Evolutionary conservation across 2,329 filamentous ascomycete species (phyloP), one percentile per base, ranked within the genome.

Genomic region (Phyllosticta citribraziliensis): DNA sequence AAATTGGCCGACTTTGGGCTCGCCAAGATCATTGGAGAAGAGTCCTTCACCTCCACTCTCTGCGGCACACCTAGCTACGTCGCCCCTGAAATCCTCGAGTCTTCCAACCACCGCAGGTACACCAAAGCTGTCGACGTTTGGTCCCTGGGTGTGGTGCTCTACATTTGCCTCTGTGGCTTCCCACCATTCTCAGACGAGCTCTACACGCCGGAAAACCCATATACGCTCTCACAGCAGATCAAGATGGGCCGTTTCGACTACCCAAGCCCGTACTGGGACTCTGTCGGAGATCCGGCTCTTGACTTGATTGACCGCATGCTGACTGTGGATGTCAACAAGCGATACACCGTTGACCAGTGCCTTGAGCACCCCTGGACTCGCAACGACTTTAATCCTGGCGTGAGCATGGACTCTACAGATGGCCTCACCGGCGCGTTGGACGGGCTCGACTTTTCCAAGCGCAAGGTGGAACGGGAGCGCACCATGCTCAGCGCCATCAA

Each of bases 41-140:
- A 97, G 71, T 97, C 93, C 0, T 99, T 99, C 72, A 97, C 94
- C 1, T 97, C 92, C 0, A 97, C 94, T 0, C 78, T 99, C 65
- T 88, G 94, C 72, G 94, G 94, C 65, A 99, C 94, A n/a, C 94
- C 93, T 5, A 94, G 89, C 73, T 96, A 99, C 72, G 93, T 97
- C 63, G 94, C 95, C 1, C 94, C 94, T 0, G 94, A 99, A 73
- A 96, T 99, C 62, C 79, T 99, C 4, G 88, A 91, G 69, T 88
- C 92, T 64, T 85, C 84, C 19, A 87, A 85, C 68, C 84, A 91
- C 64, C 86, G 94, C 66, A 89, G 89, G 70, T 99, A 99, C 76
- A 96, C 92, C 60, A 90, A 91, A 69, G 92, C 92, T 2, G 94
- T 99, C 10, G 94, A 99, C 72, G 82, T 97, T 52, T 97, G 94